phyloP scores from a whole-genome alignment of 164 flowering plant genomes.

The Kalanchoe fedtschenkoi region DNA sequence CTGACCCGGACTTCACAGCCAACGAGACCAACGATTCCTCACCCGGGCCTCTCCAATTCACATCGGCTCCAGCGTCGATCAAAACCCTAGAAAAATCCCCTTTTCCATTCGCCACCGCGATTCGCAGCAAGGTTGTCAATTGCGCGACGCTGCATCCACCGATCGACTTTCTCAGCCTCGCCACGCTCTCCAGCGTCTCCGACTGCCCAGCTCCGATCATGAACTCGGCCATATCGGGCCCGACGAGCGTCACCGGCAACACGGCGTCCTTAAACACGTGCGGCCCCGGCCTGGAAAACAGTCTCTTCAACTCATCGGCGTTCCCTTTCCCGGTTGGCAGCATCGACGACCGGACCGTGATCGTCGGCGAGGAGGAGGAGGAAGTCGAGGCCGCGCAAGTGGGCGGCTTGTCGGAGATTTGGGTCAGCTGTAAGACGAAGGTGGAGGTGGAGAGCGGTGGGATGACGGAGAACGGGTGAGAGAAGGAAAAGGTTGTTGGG shows the following conservation, averaged over 20 bases:
- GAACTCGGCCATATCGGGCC: conserved; percentile 33
- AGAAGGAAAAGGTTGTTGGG: conserved; percentile 30
- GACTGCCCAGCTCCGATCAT: conserved; percentile 15
- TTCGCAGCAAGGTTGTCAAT: conserved; percentile 28
- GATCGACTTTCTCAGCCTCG: conserved; percentile 31
- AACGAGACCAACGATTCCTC: conserved; percentile 26
- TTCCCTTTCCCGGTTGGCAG: conserved; percentile 71
- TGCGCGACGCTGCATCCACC: conserved; percentile 34
- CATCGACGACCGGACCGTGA: conserved; percentile 44
- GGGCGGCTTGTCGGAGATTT: conserved; percentile 28
- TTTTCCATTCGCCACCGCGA: conserved; percentile 28
- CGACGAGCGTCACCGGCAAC: conserved; percentile 46
- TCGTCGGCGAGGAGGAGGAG: conserved; percentile 14
- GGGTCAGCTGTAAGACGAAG: conserved; percentile 21
- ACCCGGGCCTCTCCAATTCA: conserved; percentile 16
- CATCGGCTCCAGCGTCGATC: conserved; percentile 52
- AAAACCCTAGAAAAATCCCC: conserved; percentile 21
- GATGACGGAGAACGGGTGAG: conserved; percentile 22
- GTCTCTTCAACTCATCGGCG: conserved; percentile 39
- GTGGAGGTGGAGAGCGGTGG: conserved; percentile 54
- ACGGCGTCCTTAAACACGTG: conserved; percentile 57
- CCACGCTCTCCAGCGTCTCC: conserved; percentile 14
- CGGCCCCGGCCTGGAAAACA: conserved; percentile 46
- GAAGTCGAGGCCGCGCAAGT: conserved; percentile 15
- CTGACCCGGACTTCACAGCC: conserved; percentile 30